Evolutionary conservation across 441 rosid species (phyloP), one percentile per base, ranked within the genome.

Genomic region (Theobroma grandiflorum): DNA sequence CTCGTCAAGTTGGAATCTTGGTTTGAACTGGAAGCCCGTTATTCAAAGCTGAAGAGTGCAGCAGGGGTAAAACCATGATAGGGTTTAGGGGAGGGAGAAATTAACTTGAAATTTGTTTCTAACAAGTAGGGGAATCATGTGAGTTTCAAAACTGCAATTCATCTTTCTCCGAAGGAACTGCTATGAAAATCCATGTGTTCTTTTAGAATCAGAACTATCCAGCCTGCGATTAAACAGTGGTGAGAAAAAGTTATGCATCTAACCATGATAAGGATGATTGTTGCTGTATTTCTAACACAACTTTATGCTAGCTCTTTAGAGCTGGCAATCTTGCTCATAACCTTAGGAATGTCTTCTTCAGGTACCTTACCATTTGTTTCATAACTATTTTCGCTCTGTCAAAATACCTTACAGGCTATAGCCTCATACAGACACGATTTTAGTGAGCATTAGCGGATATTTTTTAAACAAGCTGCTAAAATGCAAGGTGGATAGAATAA

Each of bases 1-100:
- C 43, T 86, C 47, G 80, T 86, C 50, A 78, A 79, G 20, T 62
- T 79, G 66, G 85, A 82, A 33, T 76, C 79, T 58, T 84, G 78
- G 87, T 79, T 82, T 8, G 78, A 79, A 69, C 79, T 84, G 35
- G 78, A 84, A 64, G 81, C 71, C 16, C 57, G 71, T 22, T 84
- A 66, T 49, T 79, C 79, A 20, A 76, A 77, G 18, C 10, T 35
- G 38, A 84, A 37, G 80, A 50, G 38, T 15, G 3, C 20, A 4
- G 53, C 40, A 2, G 67, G 45, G 12, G 64, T 59, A 59, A 79
- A 80, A 64, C 81, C 80, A 26, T 22, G 76, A 31, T 52, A 0
- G 31, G 31, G 31, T 26, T 26, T 26, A 22, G 35, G 52, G 70
- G n/a, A n/a, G 37, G 50, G 47, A 45, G 73, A 58, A 53, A 53